phyloP scores from a whole-genome alignment of 352 stramenopile species.

The Globisporangium recalcitrans region DNA sequence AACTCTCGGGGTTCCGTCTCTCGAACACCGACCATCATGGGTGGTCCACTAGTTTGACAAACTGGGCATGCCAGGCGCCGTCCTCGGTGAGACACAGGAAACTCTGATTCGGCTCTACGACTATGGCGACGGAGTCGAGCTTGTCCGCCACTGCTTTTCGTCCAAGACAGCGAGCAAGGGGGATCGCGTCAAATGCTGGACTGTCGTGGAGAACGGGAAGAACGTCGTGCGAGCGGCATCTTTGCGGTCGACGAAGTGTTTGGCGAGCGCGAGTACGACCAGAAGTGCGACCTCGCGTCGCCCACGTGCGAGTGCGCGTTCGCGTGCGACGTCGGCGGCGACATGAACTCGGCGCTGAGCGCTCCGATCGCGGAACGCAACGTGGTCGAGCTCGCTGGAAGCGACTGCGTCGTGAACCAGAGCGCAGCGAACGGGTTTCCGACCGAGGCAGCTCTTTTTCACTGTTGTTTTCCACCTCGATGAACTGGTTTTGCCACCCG shows the following conservation, averaged over 20 bases:
- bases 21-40: constrained; percentile 42
- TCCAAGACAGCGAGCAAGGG: background rate
- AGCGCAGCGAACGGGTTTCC: constrained; percentile 34
- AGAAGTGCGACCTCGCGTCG: constrained; percentile 53
- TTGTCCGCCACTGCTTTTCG: constrained; percentile 32
- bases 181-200: constrained; percentile 25
- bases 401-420: constrained; percentile 40
- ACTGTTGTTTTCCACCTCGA: constrained; percentile 14
- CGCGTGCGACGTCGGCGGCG: constrained; percentile 42
- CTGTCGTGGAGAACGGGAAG: constrained; percentile 48
- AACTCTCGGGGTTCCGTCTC: constrained; percentile 47
- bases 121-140: constrained; percentile 32
- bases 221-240: constrained; percentile 33
- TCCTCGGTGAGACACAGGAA: constrained; percentile 28
- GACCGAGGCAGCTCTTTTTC: too few relatives aligned
- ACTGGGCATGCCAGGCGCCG: constrained; percentile 19
- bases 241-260: constrained; percentile 59
- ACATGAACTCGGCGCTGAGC: constrained; percentile 17
- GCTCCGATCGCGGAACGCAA: constrained; percentile 21
- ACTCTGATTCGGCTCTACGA: constrained; percentile 56
- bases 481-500: background rate
- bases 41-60: constrained; percentile 38
- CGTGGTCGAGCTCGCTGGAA: constrained; percentile 30
- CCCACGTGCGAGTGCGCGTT: constrained; percentile 48
- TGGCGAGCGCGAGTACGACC: constrained; percentile 56